Evolutionary conservation across 1,284 basidiomycete species (phyloP).

Genomic region (Cryptococcus jaspeensis): DNA sequence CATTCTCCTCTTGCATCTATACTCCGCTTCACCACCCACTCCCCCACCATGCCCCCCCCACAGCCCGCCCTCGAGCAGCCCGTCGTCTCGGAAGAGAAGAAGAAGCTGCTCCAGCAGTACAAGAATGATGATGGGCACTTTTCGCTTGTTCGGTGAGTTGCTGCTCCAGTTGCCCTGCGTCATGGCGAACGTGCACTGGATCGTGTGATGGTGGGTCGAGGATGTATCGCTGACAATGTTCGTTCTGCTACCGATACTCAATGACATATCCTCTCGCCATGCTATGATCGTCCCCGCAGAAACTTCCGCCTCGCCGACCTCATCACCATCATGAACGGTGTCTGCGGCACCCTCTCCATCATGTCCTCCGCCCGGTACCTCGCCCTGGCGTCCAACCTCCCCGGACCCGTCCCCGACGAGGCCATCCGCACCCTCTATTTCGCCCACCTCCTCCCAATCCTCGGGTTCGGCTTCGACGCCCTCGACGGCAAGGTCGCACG

Average conservation of each 20-base stretch:
- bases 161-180: not conserved
- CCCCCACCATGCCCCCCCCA: constrained; percentile 12
- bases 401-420: constrained; percentile 30
- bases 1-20: not conserved
- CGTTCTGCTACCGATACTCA: not conserved
- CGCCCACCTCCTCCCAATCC: constrained; percentile 83
- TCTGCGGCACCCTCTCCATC: constrained; percentile 90
- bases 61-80: constrained; percentile 10
- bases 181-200: not conserved
- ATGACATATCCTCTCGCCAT: not conserved
- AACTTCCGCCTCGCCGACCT: constrained; percentile 98
- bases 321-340: constrained; percentile 99
- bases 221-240: not conserved
- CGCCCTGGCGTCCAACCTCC: constrained; percentile 71
- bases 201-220: not conserved
- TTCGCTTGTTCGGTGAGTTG: constrained; percentile 79
- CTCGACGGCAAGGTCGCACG: constrained; percentile 96
- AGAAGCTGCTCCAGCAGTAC: constrained; percentile 72
- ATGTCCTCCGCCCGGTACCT: constrained; percentile 90
- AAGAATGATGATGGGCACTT: constrained; percentile 87
- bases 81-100: constrained; percentile 51
- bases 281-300: constrained; percentile 53
- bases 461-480: constrained; percentile 97
- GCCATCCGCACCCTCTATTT: constrained; percentile 63
- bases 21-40: not conserved